These are phyloP conservation scores for Pseudogymnoascus sp. DNA, from an alignment of 2,329 filamentous ascomycete species.

Conservation along the genomic window DNA sequence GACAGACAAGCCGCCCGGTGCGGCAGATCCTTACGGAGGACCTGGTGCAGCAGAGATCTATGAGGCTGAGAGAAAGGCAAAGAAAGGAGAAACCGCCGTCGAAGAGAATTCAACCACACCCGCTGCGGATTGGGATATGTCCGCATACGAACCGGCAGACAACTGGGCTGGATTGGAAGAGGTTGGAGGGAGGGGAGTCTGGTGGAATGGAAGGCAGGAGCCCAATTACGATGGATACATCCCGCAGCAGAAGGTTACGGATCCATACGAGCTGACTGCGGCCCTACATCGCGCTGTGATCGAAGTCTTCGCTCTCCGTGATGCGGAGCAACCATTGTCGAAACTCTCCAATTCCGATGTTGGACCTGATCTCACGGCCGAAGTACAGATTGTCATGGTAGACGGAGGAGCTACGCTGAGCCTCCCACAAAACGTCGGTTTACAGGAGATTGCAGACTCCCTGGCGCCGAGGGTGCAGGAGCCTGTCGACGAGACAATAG, in stretches of 20 bases:
- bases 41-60: conserved; percentile 21
- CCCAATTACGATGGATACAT: conserved; percentile 33
- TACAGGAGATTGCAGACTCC: conserved; percentile 15
- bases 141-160: conserved; percentile 35
- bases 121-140: conserved; percentile 9
- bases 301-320: conserved; percentile 42
- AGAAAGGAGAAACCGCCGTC: not conserved
- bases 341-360: conserved; percentile 15
- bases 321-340: conserved; percentile 30
- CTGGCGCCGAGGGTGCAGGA: not conserved
- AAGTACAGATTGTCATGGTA: conserved; percentile 20
- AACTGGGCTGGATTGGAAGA: conserved; percentile 44
- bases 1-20: conserved; percentile 39
- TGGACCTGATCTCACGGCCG: conserved; percentile 17
- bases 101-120: not conserved
- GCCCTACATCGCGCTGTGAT: conserved; percentile 47
- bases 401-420: conserved; percentile 17
- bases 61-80: conserved; percentile 23
- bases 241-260: conserved; percentile 27
- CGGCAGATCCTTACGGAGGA: conserved; percentile 38
- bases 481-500: not conserved
- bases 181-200: conserved; percentile 41
- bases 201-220: conserved; percentile 27
- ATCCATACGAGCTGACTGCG: conserved; percentile 29
- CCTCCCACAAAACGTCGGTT: conserved; percentile 15